Evolutionary conservation across 2,329 filamentous ascomycete species (phyloP), one percentile per base, ranked within the genome.

Genomic region (Penicillium hesseltinei): DNA sequence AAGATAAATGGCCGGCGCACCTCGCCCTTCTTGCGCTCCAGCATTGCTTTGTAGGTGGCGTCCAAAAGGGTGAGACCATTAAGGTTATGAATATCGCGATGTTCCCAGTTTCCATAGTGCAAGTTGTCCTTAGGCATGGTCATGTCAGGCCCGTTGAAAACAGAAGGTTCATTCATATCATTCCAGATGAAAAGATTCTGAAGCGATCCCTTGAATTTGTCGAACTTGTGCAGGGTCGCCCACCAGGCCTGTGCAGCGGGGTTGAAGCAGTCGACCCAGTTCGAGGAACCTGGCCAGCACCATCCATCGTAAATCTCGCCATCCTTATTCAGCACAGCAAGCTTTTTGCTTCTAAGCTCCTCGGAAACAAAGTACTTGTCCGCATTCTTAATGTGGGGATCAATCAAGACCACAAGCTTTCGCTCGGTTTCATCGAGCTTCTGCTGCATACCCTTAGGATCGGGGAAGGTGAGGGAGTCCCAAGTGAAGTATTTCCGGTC

Each of bases 101-200:
- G 94, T 75, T 99, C 94, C 94, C 94, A 99, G 70, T 89, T 85
- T 51, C 85, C 92, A 69, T 89, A 79, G 73, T 99, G 94, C 31
- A 99, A 77, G 72, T 99, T 99, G 79, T 99, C 94, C 77, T 97
- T 97, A 60, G 94, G 94, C 92, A 97, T 97, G 5, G 93, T 97
- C 3, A 92, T 96, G 75, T 99, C 94, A 0, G 94, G 94, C 0
- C 94, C 94, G 73, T 97, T 97, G 81, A 99, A 99, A 2, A 99
- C 94, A 0, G 94, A 97, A 0, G 94, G 94, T 78, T 99, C 94
- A 72, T 97, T 97, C 94, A 99, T 99, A 74, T 99, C 94, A 74
- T 99, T 99, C 94, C 94, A 99, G 68, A 99, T 86, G 75, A 91
- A 97, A 0, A 91, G 88, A 74, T 97, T 99, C 62, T 88, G 82